phyloP scores from a whole-genome alignment of 2,329 filamentous ascomycete species.

The Penicillium sclerotigenum region DNA sequence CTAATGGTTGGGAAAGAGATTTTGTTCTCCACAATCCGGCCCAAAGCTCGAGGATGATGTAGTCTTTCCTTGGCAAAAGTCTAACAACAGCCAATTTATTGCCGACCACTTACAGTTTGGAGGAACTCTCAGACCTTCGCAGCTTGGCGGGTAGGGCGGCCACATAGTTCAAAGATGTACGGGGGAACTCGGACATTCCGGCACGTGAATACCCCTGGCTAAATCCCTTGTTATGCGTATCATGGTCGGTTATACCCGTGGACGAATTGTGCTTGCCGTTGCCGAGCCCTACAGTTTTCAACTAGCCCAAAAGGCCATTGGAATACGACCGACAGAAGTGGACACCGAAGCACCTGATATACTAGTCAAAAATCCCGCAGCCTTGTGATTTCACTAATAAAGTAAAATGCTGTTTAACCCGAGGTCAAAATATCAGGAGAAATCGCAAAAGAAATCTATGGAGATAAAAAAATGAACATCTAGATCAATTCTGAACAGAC shows the following conservation, averaged over 20 bases:
- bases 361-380: background rate
- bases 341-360: background rate
- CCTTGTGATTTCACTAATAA: background rate
- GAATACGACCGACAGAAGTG: background rate
- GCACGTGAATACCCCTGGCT: background rate
- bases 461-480: too few species aligned
- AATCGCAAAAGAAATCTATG: background rate
- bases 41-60: background rate
- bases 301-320: background rate
- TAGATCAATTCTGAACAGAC: background rate
- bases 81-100: background rate
- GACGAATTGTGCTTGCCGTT: background rate
- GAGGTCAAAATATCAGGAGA: background rate
- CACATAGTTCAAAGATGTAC: background rate
- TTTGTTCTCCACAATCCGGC: background rate
- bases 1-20: background rate
- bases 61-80: background rate
- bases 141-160: background rate
- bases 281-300: background rate
- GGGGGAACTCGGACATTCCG: background rate
- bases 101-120: too few species aligned
- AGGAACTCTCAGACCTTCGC: background rate
- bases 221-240: background rate
- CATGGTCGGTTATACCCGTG: background rate
- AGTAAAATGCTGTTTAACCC: background rate